Percentiles rank a stretch among this genome's conserved stretches.
Evolutionary conservation across 768 basidiomycete species (phyloP).

Genomic region (Tubosaeta sp.): DNA sequence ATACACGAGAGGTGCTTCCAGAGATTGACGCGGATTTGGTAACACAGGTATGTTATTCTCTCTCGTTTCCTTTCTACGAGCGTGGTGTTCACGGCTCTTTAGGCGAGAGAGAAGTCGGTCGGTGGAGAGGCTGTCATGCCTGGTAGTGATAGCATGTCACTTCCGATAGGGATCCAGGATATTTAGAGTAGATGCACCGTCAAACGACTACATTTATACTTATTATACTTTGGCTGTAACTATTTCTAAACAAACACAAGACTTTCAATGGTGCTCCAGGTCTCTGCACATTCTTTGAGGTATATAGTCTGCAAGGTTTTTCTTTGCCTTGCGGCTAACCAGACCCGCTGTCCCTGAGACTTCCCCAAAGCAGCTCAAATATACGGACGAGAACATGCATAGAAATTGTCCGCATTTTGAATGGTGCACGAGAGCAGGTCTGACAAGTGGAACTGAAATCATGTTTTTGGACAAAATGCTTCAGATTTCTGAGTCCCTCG

Average conservation of each 20-base stretch:
- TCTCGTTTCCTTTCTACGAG: neutral
- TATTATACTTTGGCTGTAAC: neutral
- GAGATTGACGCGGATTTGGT: conserved; percentile 58
- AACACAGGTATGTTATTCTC: conserved; percentile 38
- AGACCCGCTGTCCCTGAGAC: too few species aligned
- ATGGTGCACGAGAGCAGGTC: too few species aligned
- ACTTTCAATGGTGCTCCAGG: too few species aligned
- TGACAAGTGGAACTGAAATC: too few species aligned
- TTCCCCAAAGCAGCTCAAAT: too few species aligned
- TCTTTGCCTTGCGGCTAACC: neutral
- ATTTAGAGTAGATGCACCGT: neutral
- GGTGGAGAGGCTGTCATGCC: conserved; percentile 13
- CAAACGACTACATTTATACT: neutral
- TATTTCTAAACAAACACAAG: neutral
- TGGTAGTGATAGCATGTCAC: conserved; percentile 13
- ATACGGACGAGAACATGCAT: too few species aligned
- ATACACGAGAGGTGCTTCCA: conserved; percentile 55
- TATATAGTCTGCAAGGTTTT: neutral
- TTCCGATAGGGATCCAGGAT: too few species aligned
- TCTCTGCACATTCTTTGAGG: neutral
- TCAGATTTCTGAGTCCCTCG: too few species aligned
- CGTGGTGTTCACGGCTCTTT: neutral
- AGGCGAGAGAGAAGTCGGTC: conserved; percentile 31
- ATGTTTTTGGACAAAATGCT: too few species aligned
- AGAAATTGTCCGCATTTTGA: too few species aligned